Conservation (phyloP, 2,329 filamentous ascomycete genomes). For the Fonsecaea pedrosoi region DNA sequence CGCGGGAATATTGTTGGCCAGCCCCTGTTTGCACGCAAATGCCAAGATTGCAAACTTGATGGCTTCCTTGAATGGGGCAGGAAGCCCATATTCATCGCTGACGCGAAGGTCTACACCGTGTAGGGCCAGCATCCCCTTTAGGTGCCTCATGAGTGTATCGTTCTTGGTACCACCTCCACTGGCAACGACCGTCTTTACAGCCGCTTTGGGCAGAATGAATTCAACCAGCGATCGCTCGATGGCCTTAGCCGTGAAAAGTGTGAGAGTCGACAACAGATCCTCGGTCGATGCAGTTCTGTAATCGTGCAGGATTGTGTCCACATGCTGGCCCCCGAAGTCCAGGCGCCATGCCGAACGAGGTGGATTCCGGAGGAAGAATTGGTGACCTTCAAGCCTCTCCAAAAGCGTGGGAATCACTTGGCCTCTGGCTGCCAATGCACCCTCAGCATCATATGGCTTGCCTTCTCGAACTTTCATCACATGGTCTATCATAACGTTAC, state of each 20-base stretch:
- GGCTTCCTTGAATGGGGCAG: slow-evolving; percentile 44
- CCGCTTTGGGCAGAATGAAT: slow-evolving; percentile 40
- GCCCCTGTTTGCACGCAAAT: slow-evolving; percentile 39
- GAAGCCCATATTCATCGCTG: slow-evolving; percentile 44
- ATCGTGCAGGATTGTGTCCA: slow-evolving; percentile 38
- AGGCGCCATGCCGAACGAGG: slow-evolving; percentile 44
- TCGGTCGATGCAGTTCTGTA: slow-evolving; percentile 37
- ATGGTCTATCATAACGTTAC: slow-evolving; percentile 46
- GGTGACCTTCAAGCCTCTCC: slow-evolving; percentile 37
- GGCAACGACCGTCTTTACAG: slow-evolving; percentile 38
- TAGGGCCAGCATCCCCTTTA: slow-evolving; percentile 25
- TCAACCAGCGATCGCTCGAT: slow-evolving; percentile 40
- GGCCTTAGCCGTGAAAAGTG: slow-evolving; percentile 39
- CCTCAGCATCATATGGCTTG: slow-evolving; percentile 41
- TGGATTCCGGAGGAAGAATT: slow-evolving; percentile 42
- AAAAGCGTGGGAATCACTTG: slow-evolving; percentile 37
- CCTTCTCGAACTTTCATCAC: slow-evolving; percentile 41
- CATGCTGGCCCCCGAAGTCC: slow-evolving; percentile 43
- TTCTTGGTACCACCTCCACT: slow-evolving; percentile 43
- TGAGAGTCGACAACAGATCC: slow-evolving; percentile 41
- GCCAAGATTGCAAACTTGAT: slow-evolving; percentile 46
- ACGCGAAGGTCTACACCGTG: slow-evolving; percentile 36
- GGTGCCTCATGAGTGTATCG: slow-evolving; percentile 38
- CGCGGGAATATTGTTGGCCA: slow-evolving; percentile 45
- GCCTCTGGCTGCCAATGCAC: slow-evolving; percentile 41